Evolutionary conservation across 164 flowering plant genomes (phyloP), one percentile per base, ranked within the genome.

Genomic region (Liquidambar formosana): DNA sequence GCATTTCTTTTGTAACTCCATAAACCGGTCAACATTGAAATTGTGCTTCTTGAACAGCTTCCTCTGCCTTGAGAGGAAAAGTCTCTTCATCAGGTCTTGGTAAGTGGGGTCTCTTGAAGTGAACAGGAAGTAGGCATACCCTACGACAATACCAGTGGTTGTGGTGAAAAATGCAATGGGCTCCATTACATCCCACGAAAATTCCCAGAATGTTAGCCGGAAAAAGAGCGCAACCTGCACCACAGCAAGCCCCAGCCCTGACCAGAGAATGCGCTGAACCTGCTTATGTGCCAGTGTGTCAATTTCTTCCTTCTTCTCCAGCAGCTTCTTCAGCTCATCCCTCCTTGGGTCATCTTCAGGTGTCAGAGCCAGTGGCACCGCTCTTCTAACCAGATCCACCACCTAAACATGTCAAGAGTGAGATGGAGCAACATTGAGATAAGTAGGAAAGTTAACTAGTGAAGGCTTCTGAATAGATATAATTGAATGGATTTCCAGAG

Each of bases 111-210:
- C 98, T 74, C 90, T 88, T 18, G 93, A 80, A 41, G 98, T 93
- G 74, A 88, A 54, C 48, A 91, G 64, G 76, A 91, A 91, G 85
- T 93, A 93, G 33, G 88, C 94, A 73, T 91, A 91, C 26, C 98
- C 94, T 5, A 89, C 60, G 52, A 88, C 80, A 13, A 91, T 63
- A 28, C 97, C 89, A 26, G 88, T 68, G 4, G 92, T 63, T 13
- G 97, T 93, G 25, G 85, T 68, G 73, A 91, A 93, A 73, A 91
- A 91, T 56, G 96, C 89, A 69, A 93, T 80, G 0, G 97, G 98
- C 71, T 93, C 98, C 98, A 91, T 91, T 1, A 93, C 94, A 71
- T 93, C 98, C 98, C 98, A 93, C 2, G 97, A 93, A 75, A 93
- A 91, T 57, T 93, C 98, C 97, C 97, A 90, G 76, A 88, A 93